Evolutionary conservation across 495 filamentous ascomycete species (phyloP).

Genomic region (Hypoxylon fragiforme): DNA sequence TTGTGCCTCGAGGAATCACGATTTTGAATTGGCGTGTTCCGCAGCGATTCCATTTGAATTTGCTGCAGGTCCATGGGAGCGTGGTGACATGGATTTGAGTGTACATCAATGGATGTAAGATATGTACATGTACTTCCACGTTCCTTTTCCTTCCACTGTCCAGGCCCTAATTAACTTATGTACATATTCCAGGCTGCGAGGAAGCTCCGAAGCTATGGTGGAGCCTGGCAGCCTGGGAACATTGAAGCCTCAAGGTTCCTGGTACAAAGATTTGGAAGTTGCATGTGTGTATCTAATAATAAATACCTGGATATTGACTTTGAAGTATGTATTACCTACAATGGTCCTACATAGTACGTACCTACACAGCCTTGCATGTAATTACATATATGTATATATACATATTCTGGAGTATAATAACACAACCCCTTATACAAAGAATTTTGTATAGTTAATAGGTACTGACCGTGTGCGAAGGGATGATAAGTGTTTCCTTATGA

Average conservation of each 20-base stretch:
- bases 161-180: too few relatives aligned
- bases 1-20: constrained; percentile 16
- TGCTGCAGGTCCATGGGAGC: neutral
- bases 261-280: too few relatives aligned
- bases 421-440: too few relatives aligned
- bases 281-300: constrained; percentile 32
- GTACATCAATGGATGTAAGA: too few relatives aligned
- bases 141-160: too few relatives aligned
- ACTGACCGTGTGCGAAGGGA: too few relatives aligned
- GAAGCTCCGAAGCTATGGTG: constrained; percentile 22
- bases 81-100: too few relatives aligned
- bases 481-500: too few relatives aligned
- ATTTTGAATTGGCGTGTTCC: constrained; percentile 15
- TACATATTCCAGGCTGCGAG: neutral
- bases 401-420: too few relatives aligned
- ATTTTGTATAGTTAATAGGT: too few relatives aligned
- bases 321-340: neutral
- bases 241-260: neutral
- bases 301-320: constrained; percentile 1
- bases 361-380: neutral
- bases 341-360: neutral
- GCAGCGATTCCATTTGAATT: constrained; percentile 1
- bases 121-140: constrained; percentile 1
- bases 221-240: constrained; percentile 6
- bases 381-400: too few relatives aligned